Evolutionary conservation across 1,284 basidiomycete genomes (phyloP).

Genomic region (Agroathelia rolfsii): DNA sequence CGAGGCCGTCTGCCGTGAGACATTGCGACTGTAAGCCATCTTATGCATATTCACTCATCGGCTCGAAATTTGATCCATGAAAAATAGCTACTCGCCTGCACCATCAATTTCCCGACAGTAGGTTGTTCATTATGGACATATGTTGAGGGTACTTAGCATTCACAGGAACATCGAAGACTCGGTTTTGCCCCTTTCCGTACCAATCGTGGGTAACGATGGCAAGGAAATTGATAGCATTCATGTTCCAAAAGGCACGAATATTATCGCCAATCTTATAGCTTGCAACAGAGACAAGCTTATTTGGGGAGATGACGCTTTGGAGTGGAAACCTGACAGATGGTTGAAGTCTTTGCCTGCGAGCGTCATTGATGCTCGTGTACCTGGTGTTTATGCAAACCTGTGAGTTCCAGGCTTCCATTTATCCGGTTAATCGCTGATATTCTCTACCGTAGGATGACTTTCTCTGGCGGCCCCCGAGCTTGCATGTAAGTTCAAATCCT

Average conservation of each 20-base stretch:
- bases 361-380: no score
- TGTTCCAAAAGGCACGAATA: conserved; percentile 27
- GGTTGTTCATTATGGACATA: no score
- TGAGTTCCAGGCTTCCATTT: conserved; percentile 12
- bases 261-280: conserved; percentile 24
- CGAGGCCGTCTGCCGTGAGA: conserved; percentile 38
- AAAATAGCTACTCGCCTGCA: conserved; percentile 31
- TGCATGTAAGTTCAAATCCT: no score
- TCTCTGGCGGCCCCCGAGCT: no score
- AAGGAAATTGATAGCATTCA: conserved; percentile 16
- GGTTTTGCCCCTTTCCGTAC: conserved; percentile 19
- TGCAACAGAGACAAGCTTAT: conserved; percentile 4
- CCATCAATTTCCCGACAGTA: conserved; percentile 34
- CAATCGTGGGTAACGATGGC: conserved; percentile 9
- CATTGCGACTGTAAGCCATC: conserved; percentile 30
- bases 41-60: conserved; percentile 1
- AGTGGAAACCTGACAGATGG: conserved; percentile 6
- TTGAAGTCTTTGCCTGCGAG: conserved; percentile 3
- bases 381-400: no score
- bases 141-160: not conserved
- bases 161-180: conserved; percentile 16
- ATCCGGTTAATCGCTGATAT: not conserved
- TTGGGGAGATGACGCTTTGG: conserved; percentile 7
- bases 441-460: not conserved
- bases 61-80: conserved; percentile 2